These are phyloP conservation scores for Fusarium siculi DNA, from an alignment of 2,329 filamentous ascomycete species.

Conservation along the genomic window DNA sequence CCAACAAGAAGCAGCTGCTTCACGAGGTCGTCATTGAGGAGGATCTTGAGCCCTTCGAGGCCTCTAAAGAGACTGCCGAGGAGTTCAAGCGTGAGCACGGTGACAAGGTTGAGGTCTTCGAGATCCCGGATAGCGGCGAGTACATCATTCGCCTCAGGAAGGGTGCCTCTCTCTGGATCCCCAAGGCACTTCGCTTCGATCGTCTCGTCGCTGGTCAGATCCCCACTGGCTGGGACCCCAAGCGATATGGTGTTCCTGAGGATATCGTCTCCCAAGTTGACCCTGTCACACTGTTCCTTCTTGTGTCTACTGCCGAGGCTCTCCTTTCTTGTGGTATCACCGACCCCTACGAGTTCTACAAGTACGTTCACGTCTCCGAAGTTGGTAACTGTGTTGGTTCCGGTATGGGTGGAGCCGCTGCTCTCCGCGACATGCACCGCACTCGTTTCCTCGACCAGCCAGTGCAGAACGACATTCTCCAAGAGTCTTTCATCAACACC, in stretches of 20 bases:
- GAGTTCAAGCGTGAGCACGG: slow-evolving; percentile 98
- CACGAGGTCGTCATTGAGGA: slow-evolving; percentile 98
- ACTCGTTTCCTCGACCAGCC: slow-evolving; percentile 97
- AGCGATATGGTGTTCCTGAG: slow-evolving; percentile 94
- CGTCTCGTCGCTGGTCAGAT: slow-evolving; percentile 97
- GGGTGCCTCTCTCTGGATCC: slow-evolving; percentile 93
- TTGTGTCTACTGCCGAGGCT: slow-evolving; percentile 92
- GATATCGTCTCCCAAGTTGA: slow-evolving; percentile 99
- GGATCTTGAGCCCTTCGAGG: slow-evolving; percentile 95
- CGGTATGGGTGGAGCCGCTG: slow-evolving; percentile 94
- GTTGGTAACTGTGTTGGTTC: slow-evolving; percentile 99
- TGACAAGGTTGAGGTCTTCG: slow-evolving; percentile 97
- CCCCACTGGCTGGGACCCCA: slow-evolving; percentile 96
- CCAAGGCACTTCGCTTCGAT: slow-evolving; percentile 96
- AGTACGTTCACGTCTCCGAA: slow-evolving; percentile 98
- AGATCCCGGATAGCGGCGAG: slow-evolving; percentile 92
- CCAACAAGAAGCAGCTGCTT: slow-evolving; percentile 97
- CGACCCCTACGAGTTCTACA: slow-evolving; percentile 99
- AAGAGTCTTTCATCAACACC: slow-evolving; percentile 99
- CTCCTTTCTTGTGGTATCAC: slow-evolving; percentile 94
- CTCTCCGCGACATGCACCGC: slow-evolving; percentile 97
- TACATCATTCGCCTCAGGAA: slow-evolving; percentile 96
- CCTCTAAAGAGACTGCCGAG: slow-evolving; percentile 95
- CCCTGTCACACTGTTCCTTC: slow-evolving; percentile 92
- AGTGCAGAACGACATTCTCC: slow-evolving; percentile 97